Evolutionary conservation across 805 yeast genomes (phyloP).

Genomic region (Yarrowia osloensis): DNA sequence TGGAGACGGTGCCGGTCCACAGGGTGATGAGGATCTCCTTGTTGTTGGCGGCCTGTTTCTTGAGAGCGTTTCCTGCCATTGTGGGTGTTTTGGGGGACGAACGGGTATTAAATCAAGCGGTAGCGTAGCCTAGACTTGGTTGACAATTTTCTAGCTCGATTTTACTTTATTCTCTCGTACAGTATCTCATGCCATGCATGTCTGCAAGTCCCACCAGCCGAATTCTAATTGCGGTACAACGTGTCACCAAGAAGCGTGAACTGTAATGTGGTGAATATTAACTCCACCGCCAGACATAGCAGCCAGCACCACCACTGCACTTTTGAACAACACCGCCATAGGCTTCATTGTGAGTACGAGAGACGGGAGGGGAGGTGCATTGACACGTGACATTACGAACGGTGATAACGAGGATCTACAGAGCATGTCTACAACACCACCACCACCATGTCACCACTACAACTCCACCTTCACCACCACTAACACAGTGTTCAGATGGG

Average conservation of each 20-base stretch:
- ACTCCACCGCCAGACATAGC: neutral
- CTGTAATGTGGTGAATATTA: neutral
- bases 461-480: neutral
- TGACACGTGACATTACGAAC: too few species aligned
- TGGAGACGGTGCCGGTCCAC: conserved; percentile 44
- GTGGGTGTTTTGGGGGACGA: neutral
- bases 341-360: neutral
- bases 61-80: conserved; percentile 34
- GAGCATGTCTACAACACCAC: too few species aligned
- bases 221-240: conserved; percentile 19
- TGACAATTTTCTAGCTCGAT: too few species aligned
- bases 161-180: neutral
- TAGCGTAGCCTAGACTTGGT: too few species aligned
- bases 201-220: neutral
- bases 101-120: too few species aligned
- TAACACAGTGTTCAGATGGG: conserved; percentile 17
- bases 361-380: neutral
- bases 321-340: neutral
- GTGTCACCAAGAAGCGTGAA: conserved; percentile 13
- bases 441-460: neutral
- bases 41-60: conserved; percentile 46
- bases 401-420: too few species aligned
- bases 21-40: conserved; percentile 40
- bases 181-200: neutral
- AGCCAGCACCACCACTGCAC: neutral